Conservation (phyloP, 2,329 filamentous ascomycete genomes). For the Leptographium wingfieldii region DNA sequence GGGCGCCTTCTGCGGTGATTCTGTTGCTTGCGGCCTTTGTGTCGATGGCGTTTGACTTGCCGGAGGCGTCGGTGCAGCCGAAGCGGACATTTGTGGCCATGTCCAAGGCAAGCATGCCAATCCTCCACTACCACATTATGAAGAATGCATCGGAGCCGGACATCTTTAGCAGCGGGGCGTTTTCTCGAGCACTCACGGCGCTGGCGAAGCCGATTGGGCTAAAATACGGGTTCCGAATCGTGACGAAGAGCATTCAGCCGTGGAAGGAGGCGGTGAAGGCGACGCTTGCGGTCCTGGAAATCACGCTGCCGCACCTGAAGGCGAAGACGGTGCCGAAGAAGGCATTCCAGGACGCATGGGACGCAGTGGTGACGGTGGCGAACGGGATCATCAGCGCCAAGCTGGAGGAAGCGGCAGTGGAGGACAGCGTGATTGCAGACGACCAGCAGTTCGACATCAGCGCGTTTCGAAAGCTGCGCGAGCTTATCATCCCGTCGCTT, state of each 20-base stretch:
- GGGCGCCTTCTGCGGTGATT: constrained; percentile 56
- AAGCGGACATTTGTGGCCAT: constrained; percentile 80
- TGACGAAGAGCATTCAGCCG: constrained; percentile 56
- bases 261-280: constrained; percentile 74
- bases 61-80: constrained; percentile 16
- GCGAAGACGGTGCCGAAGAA: constrained; percentile 31
- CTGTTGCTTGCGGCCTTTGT: constrained; percentile 57
- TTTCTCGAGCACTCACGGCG: constrained; percentile 51
- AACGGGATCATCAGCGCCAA: constrained; percentile 59
- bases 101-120: constrained; percentile 66
- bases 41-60: constrained; percentile 50
- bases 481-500: constrained; percentile 62
- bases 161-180: constrained; percentile 56
- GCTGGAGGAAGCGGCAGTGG: constrained; percentile 32
- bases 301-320: constrained; percentile 49
- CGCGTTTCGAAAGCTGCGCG: constrained; percentile 56
- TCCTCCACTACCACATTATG: constrained; percentile 49
- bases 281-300: constrained; percentile 53
- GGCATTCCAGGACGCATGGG: constrained; percentile 53
- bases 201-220: constrained; percentile 58
- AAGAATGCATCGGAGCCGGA: constrained; percentile 48
- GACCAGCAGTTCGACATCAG: constrained; percentile 76
- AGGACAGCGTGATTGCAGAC: constrained; percentile 30
- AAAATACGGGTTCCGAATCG: constrained; percentile 67
- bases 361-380: constrained; percentile 48